Evolutionary conservation across 495 filamentous ascomycete genomes (phyloP).

Genomic region (Aspergillus baeticus): DNA sequence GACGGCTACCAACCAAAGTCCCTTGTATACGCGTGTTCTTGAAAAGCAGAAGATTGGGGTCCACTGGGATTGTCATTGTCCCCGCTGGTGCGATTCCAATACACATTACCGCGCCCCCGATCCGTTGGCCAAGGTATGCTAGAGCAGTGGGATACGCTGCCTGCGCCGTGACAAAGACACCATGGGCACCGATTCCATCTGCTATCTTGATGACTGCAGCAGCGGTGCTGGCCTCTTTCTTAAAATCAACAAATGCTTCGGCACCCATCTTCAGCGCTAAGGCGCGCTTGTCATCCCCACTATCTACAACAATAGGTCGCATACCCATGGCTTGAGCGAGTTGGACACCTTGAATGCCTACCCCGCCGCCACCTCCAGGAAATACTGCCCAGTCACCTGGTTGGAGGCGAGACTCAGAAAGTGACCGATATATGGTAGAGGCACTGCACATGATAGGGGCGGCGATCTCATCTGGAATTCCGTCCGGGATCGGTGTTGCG

Average conservation of each 20-base stretch:
- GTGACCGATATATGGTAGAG: conserved; percentile 53
- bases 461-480: conserved; percentile 54
- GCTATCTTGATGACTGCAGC: conserved; percentile 39
- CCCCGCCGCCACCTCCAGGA: conserved; percentile 54
- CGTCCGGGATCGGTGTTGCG: conserved; percentile 65
- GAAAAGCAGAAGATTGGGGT: conserved; percentile 42
- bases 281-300: conserved; percentile 37
- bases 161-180: conserved; percentile 50
- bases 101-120: conserved; percentile 48
- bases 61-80: conserved; percentile 33
- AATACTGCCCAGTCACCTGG: conserved; percentile 61
- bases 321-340: conserved; percentile 57
- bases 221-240: conserved; percentile 31
- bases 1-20: conserved; percentile 46
- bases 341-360: conserved; percentile 62
- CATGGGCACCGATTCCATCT: conserved; percentile 48
- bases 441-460: conserved; percentile 63
- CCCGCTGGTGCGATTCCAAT: conserved; percentile 36
- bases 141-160: conserved; percentile 43
- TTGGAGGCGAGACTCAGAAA: conserved; percentile 52
- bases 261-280: conserved; percentile 47
- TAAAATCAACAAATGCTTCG: conserved; percentile 52
- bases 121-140: conserved; percentile 37
- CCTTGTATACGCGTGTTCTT: conserved; percentile 47
- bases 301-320: conserved; percentile 52